Base-by-base conservation (phyloP, 1,284 basidiomycete species). In the Tilletia indica region DNA sequence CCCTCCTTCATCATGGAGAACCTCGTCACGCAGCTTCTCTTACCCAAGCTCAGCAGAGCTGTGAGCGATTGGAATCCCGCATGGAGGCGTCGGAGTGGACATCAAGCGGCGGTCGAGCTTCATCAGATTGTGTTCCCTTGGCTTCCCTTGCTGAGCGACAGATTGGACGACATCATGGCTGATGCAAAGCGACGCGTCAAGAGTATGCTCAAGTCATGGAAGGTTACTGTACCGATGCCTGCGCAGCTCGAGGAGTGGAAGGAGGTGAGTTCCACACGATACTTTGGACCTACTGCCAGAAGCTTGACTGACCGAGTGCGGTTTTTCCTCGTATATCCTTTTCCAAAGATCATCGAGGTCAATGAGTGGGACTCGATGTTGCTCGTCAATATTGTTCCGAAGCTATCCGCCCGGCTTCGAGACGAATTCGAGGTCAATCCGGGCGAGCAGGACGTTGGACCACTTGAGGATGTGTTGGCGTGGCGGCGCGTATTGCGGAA, bases 1-100 rank as follows among this genome's bases (percentile, higher is more conserved):
- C 97, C 97, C 0, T 87, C 88, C 0, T 99, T 98, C 85, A 90
- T 99, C 74, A 89, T 89, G 61, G 96, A 99, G 86, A 99, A 99
- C 82, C 87, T 99, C 71, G 88, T 98, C 71, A 94, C 98, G 80
- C 97, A 99, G 84, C 90, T 99, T 38, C 88, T 99, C 56, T 86
- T 99, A 19, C 97, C 97, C 0, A 97, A 97, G 85, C 88, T 99
- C 2, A 88, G 90, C 56, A 89, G 90, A 69, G 90, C 93, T 1
- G 89, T 99, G n/a, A 87, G 89, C 4, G 89, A 92, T 45, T 97
- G 96, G 81, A 79, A 78, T 42, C 70, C 75, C 51, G 6, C 45
- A n/a, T 34, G 67, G 67, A 12, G 34, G 48, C 14, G 67, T 25
- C 8, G 25, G 19, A 14, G 42, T 14, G 67, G 67, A 4, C 36